A percentile compares a stretch with the other conserved stretches of the same genome.
Conservation (phyloP, 306 rosid species). For the Carpinus fangiana region DNA sequence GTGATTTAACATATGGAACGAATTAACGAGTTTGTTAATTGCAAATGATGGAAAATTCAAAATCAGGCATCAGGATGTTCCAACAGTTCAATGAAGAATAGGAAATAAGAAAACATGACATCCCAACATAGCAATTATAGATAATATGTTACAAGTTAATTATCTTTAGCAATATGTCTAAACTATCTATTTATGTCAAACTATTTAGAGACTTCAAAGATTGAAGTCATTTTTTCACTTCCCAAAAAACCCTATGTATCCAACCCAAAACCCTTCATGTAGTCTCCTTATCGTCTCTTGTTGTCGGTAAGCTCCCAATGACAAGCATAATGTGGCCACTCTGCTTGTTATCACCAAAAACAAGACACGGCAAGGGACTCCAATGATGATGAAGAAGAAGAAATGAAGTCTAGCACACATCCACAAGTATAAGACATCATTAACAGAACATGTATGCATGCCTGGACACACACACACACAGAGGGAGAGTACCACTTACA, state of each 20-base stretch:
- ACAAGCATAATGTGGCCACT: neutral
- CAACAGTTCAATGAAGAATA: neutral
- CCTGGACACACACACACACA: constrained; percentile 16
- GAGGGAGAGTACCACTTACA: constrained; percentile 54
- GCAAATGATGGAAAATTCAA: neutral
- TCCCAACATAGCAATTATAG: neutral
- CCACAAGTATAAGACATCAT: neutral
- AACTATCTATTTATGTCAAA: neutral
- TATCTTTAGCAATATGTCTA: neutral
- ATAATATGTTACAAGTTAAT: neutral
- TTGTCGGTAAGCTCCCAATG: neutral
- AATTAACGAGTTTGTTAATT: neutral
- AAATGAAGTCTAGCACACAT: neutral
- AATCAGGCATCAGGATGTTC: neutral
- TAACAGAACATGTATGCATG: constrained; percentile 3
- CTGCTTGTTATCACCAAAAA: neutral
- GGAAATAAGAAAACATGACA: neutral
- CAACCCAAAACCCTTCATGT: neutral
- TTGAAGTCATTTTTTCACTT: neutral
- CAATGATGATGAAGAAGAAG: neutral
- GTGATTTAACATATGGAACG: neutral
- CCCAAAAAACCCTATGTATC: neutral
- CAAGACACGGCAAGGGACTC: neutral
- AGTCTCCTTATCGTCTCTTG: neutral
- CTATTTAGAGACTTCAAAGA: neutral